Evolutionary conservation across 108 stramenopile genomes (phyloP).

Genomic region (Nitzschia sp.): DNA sequence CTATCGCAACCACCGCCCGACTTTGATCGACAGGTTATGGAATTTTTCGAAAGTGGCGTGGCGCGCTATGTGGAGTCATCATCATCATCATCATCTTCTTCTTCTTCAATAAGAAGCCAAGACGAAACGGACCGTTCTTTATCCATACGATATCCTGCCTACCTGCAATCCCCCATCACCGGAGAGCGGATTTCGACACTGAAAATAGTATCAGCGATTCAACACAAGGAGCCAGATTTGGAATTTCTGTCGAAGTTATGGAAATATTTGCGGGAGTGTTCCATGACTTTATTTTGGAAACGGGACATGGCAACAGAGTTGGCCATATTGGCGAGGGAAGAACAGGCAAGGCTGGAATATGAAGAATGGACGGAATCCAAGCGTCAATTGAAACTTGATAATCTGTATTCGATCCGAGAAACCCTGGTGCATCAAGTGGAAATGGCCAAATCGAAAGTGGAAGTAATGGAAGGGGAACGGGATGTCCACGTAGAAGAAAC

Average conservation of each 20-base stretch:
- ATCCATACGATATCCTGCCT: constrained; percentile 18
- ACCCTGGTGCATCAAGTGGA: constrained; percentile 38
- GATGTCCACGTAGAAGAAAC: constrained; percentile 11
- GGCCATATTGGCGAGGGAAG: constrained; percentile 8
- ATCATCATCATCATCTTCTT: no score
- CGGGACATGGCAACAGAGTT: constrained; percentile 31
- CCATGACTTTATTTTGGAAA: constrained; percentile 35
- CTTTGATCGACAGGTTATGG: constrained; percentile 37
- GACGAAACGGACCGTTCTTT: background rate
- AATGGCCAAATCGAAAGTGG: constrained; percentile 12
- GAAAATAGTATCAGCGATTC: background rate
- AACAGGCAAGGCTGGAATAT: constrained; percentile 23
- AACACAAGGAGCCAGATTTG: background rate
- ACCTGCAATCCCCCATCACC: background rate
- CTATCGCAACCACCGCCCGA: constrained; percentile 18
- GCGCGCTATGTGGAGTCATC: constrained; percentile 17
- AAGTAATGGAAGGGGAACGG: constrained; percentile 20
- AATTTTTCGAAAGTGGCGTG: constrained; percentile 32
- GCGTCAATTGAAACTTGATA: constrained; percentile 30
- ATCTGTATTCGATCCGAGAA: constrained; percentile 43
- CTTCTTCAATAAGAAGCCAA: no score
- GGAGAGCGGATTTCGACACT: constrained; percentile 1
- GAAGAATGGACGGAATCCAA: constrained; percentile 21
- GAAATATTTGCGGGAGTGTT: constrained; percentile 22
- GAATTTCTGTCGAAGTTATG: constrained; percentile 28